A percentile compares a stretch with the other conserved stretches of the same genome.
phyloP scores from a whole-genome alignment of 306 rosid species.

The Vicia faba region DNA sequence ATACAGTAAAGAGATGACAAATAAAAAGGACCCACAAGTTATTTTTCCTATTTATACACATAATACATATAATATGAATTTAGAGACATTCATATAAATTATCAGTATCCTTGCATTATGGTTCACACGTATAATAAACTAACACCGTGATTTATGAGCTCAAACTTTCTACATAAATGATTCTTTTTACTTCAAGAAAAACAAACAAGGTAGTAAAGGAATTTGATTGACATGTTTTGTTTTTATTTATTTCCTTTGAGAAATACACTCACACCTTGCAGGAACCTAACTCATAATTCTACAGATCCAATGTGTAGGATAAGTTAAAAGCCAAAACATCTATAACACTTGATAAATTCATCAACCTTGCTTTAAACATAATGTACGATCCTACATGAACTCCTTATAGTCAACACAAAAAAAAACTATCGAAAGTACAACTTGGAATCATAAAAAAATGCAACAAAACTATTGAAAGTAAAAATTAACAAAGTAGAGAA shows the following conservation, averaged over 20 bases:
- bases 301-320: neutral
- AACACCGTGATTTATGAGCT: neutral
- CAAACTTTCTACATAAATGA: slow-evolving; percentile 24
- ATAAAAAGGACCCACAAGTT: too few species aligned
- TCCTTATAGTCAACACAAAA: neutral
- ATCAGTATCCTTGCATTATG: too few species aligned
- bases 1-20: too few species aligned
- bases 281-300: slow-evolving; percentile 8
- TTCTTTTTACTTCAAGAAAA: neutral
- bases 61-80: too few species aligned
- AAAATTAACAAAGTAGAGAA: too few species aligned
- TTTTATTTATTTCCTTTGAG: slow-evolving; percentile 21
- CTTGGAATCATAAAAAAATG: neutral
- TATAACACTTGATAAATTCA: slow-evolving; percentile 14
- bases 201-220: neutral
- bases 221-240: neutral
- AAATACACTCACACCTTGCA: neutral
- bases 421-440: too few species aligned
- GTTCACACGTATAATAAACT: neutral
- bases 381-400: neutral
- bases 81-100: too few species aligned
- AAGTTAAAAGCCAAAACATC: slow-evolving; percentile 15
- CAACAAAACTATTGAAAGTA: too few species aligned
- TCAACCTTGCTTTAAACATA: neutral
- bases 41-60: too few species aligned